Percentiles rank a stretch among this genome's conserved stretches.
phyloP scores from a whole-genome alignment of 1,284 basidiomycete species.

The Apiotrichum akiyoshidainum region DNA sequence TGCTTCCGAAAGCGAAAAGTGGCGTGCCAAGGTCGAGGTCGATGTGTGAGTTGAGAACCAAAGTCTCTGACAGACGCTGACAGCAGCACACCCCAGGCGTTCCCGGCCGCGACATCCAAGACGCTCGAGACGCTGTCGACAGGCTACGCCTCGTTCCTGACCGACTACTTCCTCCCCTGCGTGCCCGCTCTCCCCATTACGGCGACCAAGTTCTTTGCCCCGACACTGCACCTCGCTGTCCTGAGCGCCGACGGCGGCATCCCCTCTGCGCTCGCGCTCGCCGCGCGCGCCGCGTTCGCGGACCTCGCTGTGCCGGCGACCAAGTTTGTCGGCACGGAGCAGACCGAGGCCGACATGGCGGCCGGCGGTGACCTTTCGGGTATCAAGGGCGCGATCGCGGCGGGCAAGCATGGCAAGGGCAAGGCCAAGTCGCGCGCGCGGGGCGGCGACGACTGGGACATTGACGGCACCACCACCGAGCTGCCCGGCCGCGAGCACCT shows the following conservation, averaged over 20 bases:
- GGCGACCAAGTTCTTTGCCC: constrained; percentile 19
- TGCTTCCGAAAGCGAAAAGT: constrained; percentile 13
- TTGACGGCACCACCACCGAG: constrained; percentile 33
- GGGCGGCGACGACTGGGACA: constrained; percentile 50
- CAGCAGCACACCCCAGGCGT: constrained; percentile 47
- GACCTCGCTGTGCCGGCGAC: constrained; percentile 44
- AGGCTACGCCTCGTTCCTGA: constrained; percentile 34
- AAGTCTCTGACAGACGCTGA: constrained; percentile 1
- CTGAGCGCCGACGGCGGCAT: constrained; percentile 33
- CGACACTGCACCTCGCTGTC: constrained; percentile 43
- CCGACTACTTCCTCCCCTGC: constrained; percentile 47
- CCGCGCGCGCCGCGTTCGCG: constrained; percentile 43
- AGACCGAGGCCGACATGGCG: constrained; percentile 17
- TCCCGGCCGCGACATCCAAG: constrained; percentile 28
- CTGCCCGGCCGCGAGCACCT: constrained; percentile 35
- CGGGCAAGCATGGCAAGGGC: constrained; percentile 22
- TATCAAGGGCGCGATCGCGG: constrained; percentile 46
- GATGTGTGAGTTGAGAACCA: constrained; percentile 42
- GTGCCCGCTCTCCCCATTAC: constrained; percentile 41
- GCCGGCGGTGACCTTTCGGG: constrained; percentile 30
- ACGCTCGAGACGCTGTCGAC: constrained; percentile 33
- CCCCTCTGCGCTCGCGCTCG: constrained; percentile 33
- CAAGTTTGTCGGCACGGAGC: constrained; percentile 43
- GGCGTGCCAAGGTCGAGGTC: constrained; percentile 45
- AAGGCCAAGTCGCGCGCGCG: constrained; percentile 21